Evolutionary conservation across 1,139 yeast species (phyloP).

Genomic region (Taphrina wiesneri): DNA sequence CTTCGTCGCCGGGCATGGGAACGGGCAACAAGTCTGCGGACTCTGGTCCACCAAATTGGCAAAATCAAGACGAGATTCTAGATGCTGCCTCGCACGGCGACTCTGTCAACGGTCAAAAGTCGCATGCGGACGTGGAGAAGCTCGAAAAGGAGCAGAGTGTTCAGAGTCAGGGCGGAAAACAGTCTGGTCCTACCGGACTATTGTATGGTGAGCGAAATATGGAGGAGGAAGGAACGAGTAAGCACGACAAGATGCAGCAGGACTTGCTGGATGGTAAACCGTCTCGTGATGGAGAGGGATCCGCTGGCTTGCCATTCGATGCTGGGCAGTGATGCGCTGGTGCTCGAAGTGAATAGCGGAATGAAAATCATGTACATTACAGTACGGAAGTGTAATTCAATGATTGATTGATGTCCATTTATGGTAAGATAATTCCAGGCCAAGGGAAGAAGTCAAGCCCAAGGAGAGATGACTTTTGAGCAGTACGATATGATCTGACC

Average conservation of each 20-base stretch:
- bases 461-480: no score
- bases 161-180: not conserved
- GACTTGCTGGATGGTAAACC: conserved; percentile 14
- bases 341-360: not conserved
- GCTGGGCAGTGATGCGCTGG: not conserved
- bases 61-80: conserved; percentile 14
- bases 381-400: no score
- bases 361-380: not conserved
- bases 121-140: conserved; percentile 6
- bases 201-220: conserved; percentile 4
- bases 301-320: conserved; percentile 31
- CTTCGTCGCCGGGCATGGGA: conserved; percentile 24
- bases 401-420: no score
- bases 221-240: conserved; percentile 23
- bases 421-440: no score
- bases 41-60: conserved; percentile 29
- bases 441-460: no score
- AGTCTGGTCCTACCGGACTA: conserved; percentile 27
- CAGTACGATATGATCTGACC: no score
- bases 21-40: not conserved
- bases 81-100: conserved; percentile 30
- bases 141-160: conserved; percentile 16
- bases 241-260: conserved; percentile 23
- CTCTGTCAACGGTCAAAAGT: not conserved
- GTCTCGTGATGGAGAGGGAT: conserved; percentile 26